Evolutionary conservation across 1,139 yeast genomes (phyloP), one percentile per base, ranked within the genome.

Genomic region (Pichia inconspicua): DNA sequence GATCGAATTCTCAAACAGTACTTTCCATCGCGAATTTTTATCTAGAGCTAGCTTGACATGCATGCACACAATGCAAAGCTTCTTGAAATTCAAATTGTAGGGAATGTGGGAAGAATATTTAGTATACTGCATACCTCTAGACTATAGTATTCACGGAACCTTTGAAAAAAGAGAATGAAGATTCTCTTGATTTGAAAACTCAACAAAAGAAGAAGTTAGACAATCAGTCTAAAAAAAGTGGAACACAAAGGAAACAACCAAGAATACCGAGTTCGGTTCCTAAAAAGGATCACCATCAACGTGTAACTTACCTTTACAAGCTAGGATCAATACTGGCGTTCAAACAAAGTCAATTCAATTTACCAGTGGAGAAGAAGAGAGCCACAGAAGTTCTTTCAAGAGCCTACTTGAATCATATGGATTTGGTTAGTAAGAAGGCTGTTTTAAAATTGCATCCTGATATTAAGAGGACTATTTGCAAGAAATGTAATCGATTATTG

Each of bases 381-480:
- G 61, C 32, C 58, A 60, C 43, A 48, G 63, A 63, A 17, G 55
- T 66, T 0, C 62, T 83, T 8, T 73, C 84, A 0, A 63, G 85
- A 42, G 69, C 71, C 44, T 78, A 78, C 53, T 61, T 70, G 17
- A 64, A 75, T 44, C 72, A 70, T 44, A 67, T 75, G 53, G 74
- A 70, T 47, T 56, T 70, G 35, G 81, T 83, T 10, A 74, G 86
- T 3, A 79, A 80, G 58, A 82, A 80, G 58, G 73, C 79, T 5
- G 89, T 83, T 6, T 59, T 81, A 15, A 75, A 83, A 56, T 58
- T 82, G 45, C 74, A 83, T 35, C 88, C 88, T 0, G 66, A 67
- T 28, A 59, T 84, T 22, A 85, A 84, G 60, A 66, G 90, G 53
- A 68, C 72, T 1, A 57, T 79, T 27, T 84, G 94, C 63, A 83